These are phyloP conservation scores for Debaryomyces prosopidis DNA, from an alignment of 805 yeast genomes.

Conservation along the genomic window DNA sequence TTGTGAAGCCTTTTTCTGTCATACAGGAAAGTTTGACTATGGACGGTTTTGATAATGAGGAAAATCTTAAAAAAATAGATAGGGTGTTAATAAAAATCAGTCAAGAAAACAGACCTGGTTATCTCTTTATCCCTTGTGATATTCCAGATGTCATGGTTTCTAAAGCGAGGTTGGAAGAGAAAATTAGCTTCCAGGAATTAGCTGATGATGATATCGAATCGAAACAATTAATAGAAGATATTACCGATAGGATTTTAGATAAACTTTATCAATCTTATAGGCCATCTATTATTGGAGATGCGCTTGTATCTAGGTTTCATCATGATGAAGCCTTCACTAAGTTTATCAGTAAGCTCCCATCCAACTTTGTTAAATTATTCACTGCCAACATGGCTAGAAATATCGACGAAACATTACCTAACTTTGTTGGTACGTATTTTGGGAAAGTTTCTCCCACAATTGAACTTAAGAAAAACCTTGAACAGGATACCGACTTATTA, in stretches of 20 bases:
- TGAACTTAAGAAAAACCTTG: conserved; percentile 19
- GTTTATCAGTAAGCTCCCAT: conserved; percentile 48
- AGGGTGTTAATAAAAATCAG: conserved; percentile 57
- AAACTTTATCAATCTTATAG: conserved; percentile 51
- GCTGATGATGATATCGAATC: conserved; percentile 7
- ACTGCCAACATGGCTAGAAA: conserved; percentile 69
- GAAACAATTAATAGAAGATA: conserved; percentile 13
- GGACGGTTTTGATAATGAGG: conserved; percentile 32
- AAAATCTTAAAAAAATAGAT: conserved; percentile 59
- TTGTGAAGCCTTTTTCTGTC: conserved; percentile 61
- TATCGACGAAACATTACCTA: conserved; percentile 65
- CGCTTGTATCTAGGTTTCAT: conserved; percentile 63
- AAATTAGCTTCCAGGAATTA: conserved; percentile 9
- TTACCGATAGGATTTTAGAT: conserved; percentile 41
- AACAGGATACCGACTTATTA: conserved; percentile 62
- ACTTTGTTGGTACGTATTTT: conserved; percentile 70
- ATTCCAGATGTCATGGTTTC: conserved; percentile 46
- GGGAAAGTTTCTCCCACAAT: conserved; percentile 51
- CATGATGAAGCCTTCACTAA: conserved; percentile 44
- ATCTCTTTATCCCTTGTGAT: conserved; percentile 74
- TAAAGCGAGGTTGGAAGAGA: conserved; percentile 17
- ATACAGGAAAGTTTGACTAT: conserved; percentile 37
- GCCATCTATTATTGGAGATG: conserved; percentile 74
- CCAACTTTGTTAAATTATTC: conserved; percentile 45
- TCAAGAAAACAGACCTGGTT: conserved; percentile 74